Conservation (phyloP, 352 stramenopile species). For the Globisporangium cylindrosporum region DNA sequence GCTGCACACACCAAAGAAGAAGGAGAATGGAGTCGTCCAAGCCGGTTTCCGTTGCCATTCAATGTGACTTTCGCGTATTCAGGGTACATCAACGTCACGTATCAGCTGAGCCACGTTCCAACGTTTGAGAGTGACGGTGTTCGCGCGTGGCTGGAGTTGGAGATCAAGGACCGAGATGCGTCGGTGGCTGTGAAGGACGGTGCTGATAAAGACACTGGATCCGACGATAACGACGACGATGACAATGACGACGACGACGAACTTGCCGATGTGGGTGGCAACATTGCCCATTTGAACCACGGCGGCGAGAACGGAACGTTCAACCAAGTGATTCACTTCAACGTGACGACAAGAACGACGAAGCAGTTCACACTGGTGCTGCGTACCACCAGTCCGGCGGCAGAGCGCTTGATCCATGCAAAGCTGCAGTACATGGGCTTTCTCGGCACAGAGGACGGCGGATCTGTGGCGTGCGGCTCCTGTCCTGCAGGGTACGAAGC, state of each 20-base stretch:
- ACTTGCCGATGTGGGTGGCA: conserved; percentile 22
- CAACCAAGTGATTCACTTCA: conserved; percentile 48
- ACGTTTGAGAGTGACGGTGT: conserved; percentile 57
- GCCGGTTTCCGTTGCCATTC: conserved; percentile 49
- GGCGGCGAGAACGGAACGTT: conserved; percentile 68
- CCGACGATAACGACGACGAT: conserved; percentile 6
- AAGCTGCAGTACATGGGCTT: conserved; percentile 56
- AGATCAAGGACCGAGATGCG: conserved; percentile 34
- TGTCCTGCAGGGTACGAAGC: conserved; percentile 58
- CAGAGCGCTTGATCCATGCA: conserved; percentile 42
- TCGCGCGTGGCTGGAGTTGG: conserved; percentile 70
- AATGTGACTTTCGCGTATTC: conserved; percentile 53
- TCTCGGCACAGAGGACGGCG: conserved; percentile 45
- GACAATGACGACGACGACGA: conserved; percentile 26
- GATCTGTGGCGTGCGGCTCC: conserved; percentile 45
- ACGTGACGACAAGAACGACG: conserved; percentile 35
- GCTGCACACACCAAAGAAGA: conserved; percentile 19
- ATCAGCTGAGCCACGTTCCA: conserved; percentile 55
- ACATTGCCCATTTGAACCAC: conserved; percentile 54
- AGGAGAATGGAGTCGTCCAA: conserved; percentile 23
- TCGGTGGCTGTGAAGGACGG: conserved; percentile 13
- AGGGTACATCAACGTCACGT: conserved; percentile 62
- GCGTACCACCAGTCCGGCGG: conserved; percentile 41
- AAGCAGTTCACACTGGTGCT: conserved; percentile 66
- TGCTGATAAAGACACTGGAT: not conserved